A percentile compares a stretch with the other conserved stretches of the same genome.
Conservation (phyloP, 1,139 yeast species). For the Pneumocystis jirovecii region DNA sequence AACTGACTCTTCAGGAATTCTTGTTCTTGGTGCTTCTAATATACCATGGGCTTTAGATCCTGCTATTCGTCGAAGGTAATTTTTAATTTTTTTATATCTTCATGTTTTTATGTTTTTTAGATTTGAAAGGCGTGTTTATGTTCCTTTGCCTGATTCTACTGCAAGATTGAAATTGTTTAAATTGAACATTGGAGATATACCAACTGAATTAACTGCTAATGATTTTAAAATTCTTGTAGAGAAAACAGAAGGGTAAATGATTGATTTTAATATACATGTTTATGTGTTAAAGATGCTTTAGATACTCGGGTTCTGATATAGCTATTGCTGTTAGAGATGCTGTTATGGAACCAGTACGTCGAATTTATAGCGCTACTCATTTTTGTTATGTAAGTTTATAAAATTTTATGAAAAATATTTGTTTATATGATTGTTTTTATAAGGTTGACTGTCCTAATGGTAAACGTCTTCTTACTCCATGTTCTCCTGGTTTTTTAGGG, state of each 20-base stretch:
- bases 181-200: conserved; percentile 78
- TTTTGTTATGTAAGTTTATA: conserved; percentile 41
- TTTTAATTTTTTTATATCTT: background rate
- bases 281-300: background rate
- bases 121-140: conserved; percentile 86
- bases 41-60: conserved; percentile 99
- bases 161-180: conserved; percentile 92
- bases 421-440: conserved; percentile 12
- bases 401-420: conserved; percentile 11
- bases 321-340: conserved; percentile 97
- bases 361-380: conserved; percentile 92
- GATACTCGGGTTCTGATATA: conserved; percentile 91
- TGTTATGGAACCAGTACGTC: conserved; percentile 91
- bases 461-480: conserved; percentile 53
- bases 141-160: conserved; percentile 81
- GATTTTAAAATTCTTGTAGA: conserved; percentile 72
- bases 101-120: conserved; percentile 2
- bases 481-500: conserved; percentile 86
- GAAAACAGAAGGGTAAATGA: conserved; percentile 64
- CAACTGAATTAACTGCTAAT: conserved; percentile 57
- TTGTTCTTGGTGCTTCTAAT: conserved; percentile 94
- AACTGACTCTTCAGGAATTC: conserved; percentile 79
- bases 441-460: conserved; percentile 23
- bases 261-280: background rate
- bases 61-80: conserved; percentile 78